Evolutionary conservation across 75 land plant species (phyloP).

Genomic region (Adiantum capillusveneris): DNA sequence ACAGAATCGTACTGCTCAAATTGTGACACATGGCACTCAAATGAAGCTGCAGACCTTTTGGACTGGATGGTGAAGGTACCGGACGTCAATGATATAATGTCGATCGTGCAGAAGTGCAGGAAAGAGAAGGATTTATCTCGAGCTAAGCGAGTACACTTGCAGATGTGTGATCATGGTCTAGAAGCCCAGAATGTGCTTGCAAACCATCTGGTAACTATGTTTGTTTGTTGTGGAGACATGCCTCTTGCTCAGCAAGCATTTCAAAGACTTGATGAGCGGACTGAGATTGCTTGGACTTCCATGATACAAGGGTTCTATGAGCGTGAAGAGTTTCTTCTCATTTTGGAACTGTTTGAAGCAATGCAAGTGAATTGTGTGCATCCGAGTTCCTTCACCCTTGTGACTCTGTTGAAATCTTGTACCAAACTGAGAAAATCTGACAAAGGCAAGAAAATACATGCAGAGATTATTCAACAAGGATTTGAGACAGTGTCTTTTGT

Average conservation of each 20-base stretch:
- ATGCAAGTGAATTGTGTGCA: not conserved
- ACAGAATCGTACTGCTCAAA: too few species aligned
- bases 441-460: not conserved
- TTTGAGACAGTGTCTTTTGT: not conserved
- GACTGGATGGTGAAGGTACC: not conserved
- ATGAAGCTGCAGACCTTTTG: too few species aligned
- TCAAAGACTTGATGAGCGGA: not conserved
- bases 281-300: conserved; percentile 6
- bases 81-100: not conserved
- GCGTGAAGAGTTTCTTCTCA: not conserved
- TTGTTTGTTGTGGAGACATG: conserved; percentile 5
- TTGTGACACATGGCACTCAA: too few species aligned
- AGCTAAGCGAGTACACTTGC: not conserved
- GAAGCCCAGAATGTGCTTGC: not conserved
- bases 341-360: not conserved
- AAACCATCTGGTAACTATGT: conserved; percentile 3
- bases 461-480: not conserved
- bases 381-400: not conserved
- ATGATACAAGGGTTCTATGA: conserved; percentile 1
- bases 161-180: not conserved
- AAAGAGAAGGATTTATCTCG: not conserved
- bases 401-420: not conserved
- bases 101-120: conserved; percentile 4
- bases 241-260: not conserved
- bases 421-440: not conserved